These are phyloP conservation scores for Didymella exigua DNA, from an alignment of 2,329 filamentous ascomycete species.

Conservation along the genomic window DNA sequence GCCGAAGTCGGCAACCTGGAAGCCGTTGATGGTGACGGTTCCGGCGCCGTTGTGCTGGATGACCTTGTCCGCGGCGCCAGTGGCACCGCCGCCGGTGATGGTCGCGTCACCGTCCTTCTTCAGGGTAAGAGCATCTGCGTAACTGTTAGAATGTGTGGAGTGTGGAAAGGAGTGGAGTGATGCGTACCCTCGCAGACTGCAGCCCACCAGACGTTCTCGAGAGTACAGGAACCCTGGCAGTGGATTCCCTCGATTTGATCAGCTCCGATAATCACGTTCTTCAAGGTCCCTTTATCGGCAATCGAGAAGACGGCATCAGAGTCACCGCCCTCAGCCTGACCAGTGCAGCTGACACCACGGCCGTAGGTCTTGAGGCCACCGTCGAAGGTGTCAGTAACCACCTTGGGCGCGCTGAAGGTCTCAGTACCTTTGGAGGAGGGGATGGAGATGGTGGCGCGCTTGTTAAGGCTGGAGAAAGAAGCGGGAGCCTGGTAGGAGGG, in stretches of 20 bases:
- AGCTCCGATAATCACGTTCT: conserved; percentile 58
- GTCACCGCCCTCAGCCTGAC: conserved; percentile 51
- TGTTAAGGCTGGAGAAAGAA: conserved; percentile 25
- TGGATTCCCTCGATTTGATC: conserved; percentile 49
- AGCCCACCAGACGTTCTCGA: conserved; percentile 53
- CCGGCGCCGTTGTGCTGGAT: conserved; percentile 50
- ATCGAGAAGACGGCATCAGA: conserved; percentile 59
- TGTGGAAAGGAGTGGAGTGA: not conserved
- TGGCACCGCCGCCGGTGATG: conserved; percentile 49
- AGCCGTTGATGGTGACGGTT: conserved; percentile 41
- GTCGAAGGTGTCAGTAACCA: conserved; percentile 28
- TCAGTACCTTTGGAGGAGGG: conserved; percentile 29
- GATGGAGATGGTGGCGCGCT: conserved; percentile 30
- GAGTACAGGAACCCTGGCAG: conserved; percentile 52
- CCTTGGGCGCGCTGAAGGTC: conserved; percentile 24
- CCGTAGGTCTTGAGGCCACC: conserved; percentile 33
- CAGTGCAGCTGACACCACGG: conserved; percentile 43
- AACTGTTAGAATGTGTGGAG: conserved; percentile 2
- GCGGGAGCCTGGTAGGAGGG: conserved; percentile 23
- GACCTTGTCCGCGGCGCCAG: conserved; percentile 46
- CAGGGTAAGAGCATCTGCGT: conserved; percentile 39
- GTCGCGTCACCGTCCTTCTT: conserved; percentile 40
- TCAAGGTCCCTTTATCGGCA: conserved; percentile 55
- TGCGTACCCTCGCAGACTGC: conserved; percentile 44
- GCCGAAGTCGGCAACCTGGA: conserved; percentile 39